phyloP scores from a whole-genome alignment of 805 yeast species.

The Debaryomyces prosopidis region DNA sequence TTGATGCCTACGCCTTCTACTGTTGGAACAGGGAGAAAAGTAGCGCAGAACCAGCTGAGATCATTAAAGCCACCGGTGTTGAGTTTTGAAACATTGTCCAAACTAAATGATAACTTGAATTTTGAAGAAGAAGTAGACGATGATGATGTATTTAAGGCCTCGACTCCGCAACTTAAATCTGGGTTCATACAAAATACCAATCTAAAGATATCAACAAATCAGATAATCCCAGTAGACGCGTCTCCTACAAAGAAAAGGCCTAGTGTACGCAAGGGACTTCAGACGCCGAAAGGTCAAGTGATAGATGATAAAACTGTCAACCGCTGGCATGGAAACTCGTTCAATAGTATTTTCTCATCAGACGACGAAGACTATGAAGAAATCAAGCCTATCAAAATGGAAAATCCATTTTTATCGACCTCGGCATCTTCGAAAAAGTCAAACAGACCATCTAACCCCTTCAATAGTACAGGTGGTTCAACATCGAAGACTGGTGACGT shows the following conservation, averaged over 20 bases:
- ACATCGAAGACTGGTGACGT: slow-evolving; percentile 1
- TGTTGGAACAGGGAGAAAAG: slow-evolving; percentile 36
- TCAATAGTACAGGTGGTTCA: neutral
- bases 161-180: slow-evolving; percentile 9
- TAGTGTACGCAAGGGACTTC: slow-evolving; percentile 12
- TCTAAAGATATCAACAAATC: neutral
- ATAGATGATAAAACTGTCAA: slow-evolving; percentile 32
- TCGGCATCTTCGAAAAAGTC: neutral
- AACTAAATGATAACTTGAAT: slow-evolving; percentile 21
- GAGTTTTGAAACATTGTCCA: slow-evolving; percentile 18
- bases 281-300: slow-evolving; percentile 32
- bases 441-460: neutral
- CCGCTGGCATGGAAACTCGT: slow-evolving; percentile 40
- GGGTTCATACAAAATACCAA: slow-evolving; percentile 3
- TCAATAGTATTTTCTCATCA: slow-evolving; percentile 26
- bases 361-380: slow-evolving; percentile 24
- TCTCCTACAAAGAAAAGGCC: neutral
- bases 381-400: slow-evolving; percentile 1
- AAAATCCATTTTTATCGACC: slow-evolving; percentile 4
- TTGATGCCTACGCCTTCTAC: slow-evolving; percentile 40
- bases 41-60: slow-evolving; percentile 3
- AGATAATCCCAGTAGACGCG: neutral
- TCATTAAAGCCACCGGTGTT: slow-evolving; percentile 11
- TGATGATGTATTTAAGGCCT: slow-evolving; percentile 1
- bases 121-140: slow-evolving; percentile 25